Evolutionary conservation across 192 early-diverging fungal species (phyloP).

Genomic region (Backusella mclennaniae): DNA sequence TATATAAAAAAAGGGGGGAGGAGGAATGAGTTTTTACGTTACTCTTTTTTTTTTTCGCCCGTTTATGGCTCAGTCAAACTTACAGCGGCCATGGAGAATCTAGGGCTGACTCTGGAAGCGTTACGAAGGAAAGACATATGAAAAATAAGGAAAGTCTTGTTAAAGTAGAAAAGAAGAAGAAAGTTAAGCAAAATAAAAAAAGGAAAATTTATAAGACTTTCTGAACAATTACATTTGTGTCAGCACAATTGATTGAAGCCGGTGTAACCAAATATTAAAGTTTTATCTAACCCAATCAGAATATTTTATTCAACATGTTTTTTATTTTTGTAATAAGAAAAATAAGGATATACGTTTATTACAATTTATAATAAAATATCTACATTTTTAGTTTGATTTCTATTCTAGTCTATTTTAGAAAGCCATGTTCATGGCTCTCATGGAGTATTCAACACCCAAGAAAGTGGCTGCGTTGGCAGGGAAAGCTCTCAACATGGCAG

Average conservation of each 20-base stretch:
- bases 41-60: not conserved
- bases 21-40: not conserved
- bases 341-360: not conserved
- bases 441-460: slow-evolving; percentile 57
- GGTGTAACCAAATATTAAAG: not conserved
- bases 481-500: slow-evolving; percentile 84
- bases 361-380: slow-evolving; percentile 5
- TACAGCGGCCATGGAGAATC: not conserved
- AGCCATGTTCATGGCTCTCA: slow-evolving; percentile 44
- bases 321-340: not conserved
- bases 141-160: not conserved
- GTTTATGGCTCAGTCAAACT: not conserved
- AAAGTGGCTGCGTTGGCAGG: slow-evolving; percentile 80
- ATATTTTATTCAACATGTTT: not conserved
- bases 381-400: not conserved
- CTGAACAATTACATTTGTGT: slow-evolving; percentile 3
- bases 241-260: not conserved
- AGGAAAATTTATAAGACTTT: slow-evolving; percentile 1
- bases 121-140: not conserved
- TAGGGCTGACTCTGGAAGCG: not conserved
- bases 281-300: not conserved
- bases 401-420: slow-evolving; percentile 28
- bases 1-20: not conserved
- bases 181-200: not conserved
- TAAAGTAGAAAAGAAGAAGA: not conserved